Base-by-base conservation (phyloP, 164 flowering plant species). In the Vitis riparia region DNA sequence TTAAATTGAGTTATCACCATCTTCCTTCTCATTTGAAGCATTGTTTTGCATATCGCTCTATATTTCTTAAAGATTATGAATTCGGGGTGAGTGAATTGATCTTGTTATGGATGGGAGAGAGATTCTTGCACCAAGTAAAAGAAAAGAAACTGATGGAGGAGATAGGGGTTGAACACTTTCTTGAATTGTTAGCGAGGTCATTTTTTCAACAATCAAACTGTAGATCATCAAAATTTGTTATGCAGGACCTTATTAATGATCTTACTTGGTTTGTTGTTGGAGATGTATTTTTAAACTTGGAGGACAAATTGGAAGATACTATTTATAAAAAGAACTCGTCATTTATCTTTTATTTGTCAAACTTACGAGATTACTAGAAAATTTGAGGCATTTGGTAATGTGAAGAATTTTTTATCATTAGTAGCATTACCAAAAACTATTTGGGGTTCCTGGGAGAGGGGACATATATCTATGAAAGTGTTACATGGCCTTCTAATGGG, bases 231-330 rank as follows among this genome's bases (percentile, higher is more conserved):
- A 1, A 5, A 13, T 56, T 65, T 63, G 13, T 71, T 0, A 65
- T 71, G 69, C 69, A 71, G 16, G 69, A 71, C 29, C 69, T 49
- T 10, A 55, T 71, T 11, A 23, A 58, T 56, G 74, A 71, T 37
- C 58, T 71, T 2, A 63, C 71, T 15, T 1, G 5, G 48, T 49
- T 17, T 59, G 63, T 59, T 19, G n/a, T 1, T 44, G 60, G 55
- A 19, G 67, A 44, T 14, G 16, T 5, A 11, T 13, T 30, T 14
- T 11, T 37, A 7, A 60, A 32, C 63, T 61, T 32, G 37, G 23
- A 32, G 37, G 37, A 32, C 0, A 32, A 32, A 32, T 32, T 32
- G 37, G 37, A 32, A 6, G 1, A 32, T 32, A 6, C 37, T 32
- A 32, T 32, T 32, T 32, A 3, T 32, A 2, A 32, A 32, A 32